Base-by-base conservation (phyloP, 208 protist genomes). In the Leishmania mexicana region DNA sequence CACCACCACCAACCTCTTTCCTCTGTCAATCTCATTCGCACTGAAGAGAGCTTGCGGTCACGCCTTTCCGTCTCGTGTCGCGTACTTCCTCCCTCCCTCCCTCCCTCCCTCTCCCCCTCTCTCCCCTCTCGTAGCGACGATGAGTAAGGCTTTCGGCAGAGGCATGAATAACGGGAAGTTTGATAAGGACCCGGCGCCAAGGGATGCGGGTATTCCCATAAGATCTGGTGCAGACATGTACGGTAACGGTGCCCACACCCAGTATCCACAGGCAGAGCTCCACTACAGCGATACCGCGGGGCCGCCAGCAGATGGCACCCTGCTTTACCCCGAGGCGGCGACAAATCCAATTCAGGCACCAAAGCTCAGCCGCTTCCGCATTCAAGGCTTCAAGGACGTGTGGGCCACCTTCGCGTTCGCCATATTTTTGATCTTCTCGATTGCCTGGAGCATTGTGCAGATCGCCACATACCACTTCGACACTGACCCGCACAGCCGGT, bases 321-420 rank as follows among this genome's bases (percentile, higher is more conserved):
- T 90, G 11, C 84, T 97, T 28, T 97, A 95, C 80, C 57, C 83
- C 2, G 83, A 89, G n/a, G 88, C 91, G 1, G 31, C 45, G 21
- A 3, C 35, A 5, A 80, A 73, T 53, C 15, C 80, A 5, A 35
- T 60, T 31, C 78, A 77, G 11, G 84, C 89, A 42, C 85, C 92
- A 15, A 83, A 89, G 75, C 87, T 97, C 42, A 84, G 68, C 1
- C 92, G 92, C 49, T 97, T 97, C 75, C 87, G 88, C 21, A 87
- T 89, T 71, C 68, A 78, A 35, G 93, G 93, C 68, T 95, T 71
- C 77, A 82, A 91, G n/a, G 95, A 98, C 81, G 58, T 96, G 28
- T 96, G 93, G 92, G 93, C 93, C 10, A 89, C 87, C 54, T 73
- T 92, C 1, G 49, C 93, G 40, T 98, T 96, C 60, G 53, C 86